Base-by-base conservation (phyloP, 176 grass and related monocot genomes). In the Aegilops sharonensis region DNA sequence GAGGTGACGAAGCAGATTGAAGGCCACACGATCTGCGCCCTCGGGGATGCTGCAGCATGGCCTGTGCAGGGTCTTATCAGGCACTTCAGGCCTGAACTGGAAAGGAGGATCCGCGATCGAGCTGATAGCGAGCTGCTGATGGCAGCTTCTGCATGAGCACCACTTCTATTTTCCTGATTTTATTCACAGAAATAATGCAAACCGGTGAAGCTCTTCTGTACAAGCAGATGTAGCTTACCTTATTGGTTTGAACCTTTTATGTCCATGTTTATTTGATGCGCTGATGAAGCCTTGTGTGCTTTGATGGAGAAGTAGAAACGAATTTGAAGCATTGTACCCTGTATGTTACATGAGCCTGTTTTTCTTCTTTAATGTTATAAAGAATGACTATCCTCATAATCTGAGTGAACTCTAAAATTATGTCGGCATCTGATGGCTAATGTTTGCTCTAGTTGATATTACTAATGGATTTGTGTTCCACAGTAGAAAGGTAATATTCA, bases 1-100 rank as follows among this genome's bases (percentile, higher is more conserved):
- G 93, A 95, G 85, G 87, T 98, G 36, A 98, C 95, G 1, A 95
- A 98, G 83, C 95, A 98, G 88, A 95, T 98, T 37, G 95, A 98
- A 88, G 95, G 93, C n/a, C 93, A 95, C 75, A 98, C 93, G 25
- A 93, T 95, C 73, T 98, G 95, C 11, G 95, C 93, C 2, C 89
- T 98, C 42, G 95, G 95, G 5, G 91, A 98, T 90, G 93, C 95
- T 59, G 95, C 95, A 2, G 95, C 95, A 76, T 98, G 95, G 93
- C 95, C 92, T 29, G 93, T 93, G 45, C 95, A 98, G 85, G 95
- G 93, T 10, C 91, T 98, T 75, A 95, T 98, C 89, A 93, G 91
- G 83, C 91, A 98, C 68, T 98, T 98, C 87, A 98, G 95, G 89
- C 91, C 93, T 54, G 95, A 98, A 80, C 85, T 98, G 63, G 95